A percentile compares a stretch with the other conserved stretches of the same genome.
phyloP scores from a whole-genome alignment of 495 filamentous ascomycete species.

The Oleoguttula mirabilis region DNA sequence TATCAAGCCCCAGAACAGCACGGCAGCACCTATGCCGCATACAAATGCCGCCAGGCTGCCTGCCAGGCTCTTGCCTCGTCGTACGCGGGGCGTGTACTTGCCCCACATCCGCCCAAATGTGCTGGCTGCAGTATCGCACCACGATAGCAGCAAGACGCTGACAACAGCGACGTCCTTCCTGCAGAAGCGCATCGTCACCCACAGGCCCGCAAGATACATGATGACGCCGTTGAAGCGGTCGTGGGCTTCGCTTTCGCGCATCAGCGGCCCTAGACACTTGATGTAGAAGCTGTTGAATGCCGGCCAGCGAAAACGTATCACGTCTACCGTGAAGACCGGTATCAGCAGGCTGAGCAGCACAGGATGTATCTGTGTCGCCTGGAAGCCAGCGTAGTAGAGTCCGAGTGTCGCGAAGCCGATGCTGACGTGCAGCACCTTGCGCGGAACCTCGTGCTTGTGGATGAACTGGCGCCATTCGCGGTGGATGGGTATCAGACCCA shows the following conservation, averaged over 20 bases:
- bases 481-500: slow-evolving; percentile 93
- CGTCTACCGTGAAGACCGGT: slow-evolving; percentile 75
- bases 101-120: slow-evolving; percentile 85
- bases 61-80: slow-evolving; percentile 80
- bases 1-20: slow-evolving; percentile 75
- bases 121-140: slow-evolving; percentile 95
- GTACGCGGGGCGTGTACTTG: slow-evolving; percentile 71
- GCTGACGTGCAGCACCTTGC: slow-evolving; percentile 73
- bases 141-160: slow-evolving; percentile 76
- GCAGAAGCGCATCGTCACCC: slow-evolving; percentile 71
- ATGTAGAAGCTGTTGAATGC: slow-evolving; percentile 83
- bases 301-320: slow-evolving; percentile 66
- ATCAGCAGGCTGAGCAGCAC: slow-evolving; percentile 70
- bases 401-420: slow-evolving; percentile 87
- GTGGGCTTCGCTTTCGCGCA: slow-evolving; percentile 85
- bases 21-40: slow-evolving; percentile 69
- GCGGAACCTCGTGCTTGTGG: slow-evolving; percentile 66
- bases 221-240: slow-evolving; percentile 90
- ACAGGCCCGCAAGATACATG: slow-evolving; percentile 86
- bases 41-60: slow-evolving; percentile 73
- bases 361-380: slow-evolving; percentile 64
- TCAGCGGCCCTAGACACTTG: slow-evolving; percentile 67
- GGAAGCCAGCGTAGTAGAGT: slow-evolving; percentile 65
- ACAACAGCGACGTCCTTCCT: slow-evolving; percentile 92
- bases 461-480: slow-evolving; percentile 54